A percentile compares a stretch with the other conserved stretches of the same genome.
Conservation (phyloP, 2,329 filamentous ascomycete genomes). For the Phaeomoniella chlamydospora region DNA sequence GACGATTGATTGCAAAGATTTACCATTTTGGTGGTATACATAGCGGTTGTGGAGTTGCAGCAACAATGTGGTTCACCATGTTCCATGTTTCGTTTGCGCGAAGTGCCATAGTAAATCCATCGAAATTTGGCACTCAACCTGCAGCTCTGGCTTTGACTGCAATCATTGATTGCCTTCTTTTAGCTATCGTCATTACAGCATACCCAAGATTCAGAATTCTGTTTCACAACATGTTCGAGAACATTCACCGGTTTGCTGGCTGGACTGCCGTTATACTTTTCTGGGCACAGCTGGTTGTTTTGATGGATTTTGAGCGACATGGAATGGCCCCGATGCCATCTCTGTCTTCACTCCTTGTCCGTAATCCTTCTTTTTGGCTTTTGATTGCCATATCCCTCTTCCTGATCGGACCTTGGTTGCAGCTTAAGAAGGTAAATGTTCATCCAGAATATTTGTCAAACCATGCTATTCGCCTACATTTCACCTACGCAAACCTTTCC, state of each 20-base stretch:
- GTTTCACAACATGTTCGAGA: slow-evolving; percentile 56
- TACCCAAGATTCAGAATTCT: slow-evolving; percentile 48
- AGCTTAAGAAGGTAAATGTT: slow-evolving; percentile 54
- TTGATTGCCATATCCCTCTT: slow-evolving; percentile 48
- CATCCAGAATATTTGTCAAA: slow-evolving; percentile 51
- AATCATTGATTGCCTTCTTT: slow-evolving; percentile 41
- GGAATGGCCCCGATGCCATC: slow-evolving; percentile 16
- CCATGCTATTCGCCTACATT: slow-evolving; percentile 59
- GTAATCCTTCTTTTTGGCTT: slow-evolving; percentile 50
- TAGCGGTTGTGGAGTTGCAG: slow-evolving; percentile 33
- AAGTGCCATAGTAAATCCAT: slow-evolving; percentile 8
- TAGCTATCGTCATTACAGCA: slow-evolving; percentile 46
- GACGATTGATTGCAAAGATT: slow-evolving; percentile 31
- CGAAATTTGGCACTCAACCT: slow-evolving; percentile 10
- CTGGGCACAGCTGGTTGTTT: slow-evolving; percentile 47
- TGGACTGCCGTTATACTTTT: slow-evolving; percentile 54
- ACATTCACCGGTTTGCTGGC: slow-evolving; percentile 57
- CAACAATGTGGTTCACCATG: slow-evolving; percentile 31
- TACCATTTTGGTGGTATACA: slow-evolving; percentile 42
- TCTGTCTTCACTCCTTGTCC: slow-evolving; percentile 24
- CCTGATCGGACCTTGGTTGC: slow-evolving; percentile 59
- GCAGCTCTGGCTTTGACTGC: slow-evolving; percentile 41
- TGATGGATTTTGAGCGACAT: slow-evolving; percentile 28
- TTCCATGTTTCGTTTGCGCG: slow-evolving; percentile 20
- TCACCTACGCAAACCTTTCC: slow-evolving; percentile 47